These are phyloP conservation scores for Inosperma sp. DNA, from an alignment of 768 basidiomycete genomes.

Conservation along the genomic window DNA sequence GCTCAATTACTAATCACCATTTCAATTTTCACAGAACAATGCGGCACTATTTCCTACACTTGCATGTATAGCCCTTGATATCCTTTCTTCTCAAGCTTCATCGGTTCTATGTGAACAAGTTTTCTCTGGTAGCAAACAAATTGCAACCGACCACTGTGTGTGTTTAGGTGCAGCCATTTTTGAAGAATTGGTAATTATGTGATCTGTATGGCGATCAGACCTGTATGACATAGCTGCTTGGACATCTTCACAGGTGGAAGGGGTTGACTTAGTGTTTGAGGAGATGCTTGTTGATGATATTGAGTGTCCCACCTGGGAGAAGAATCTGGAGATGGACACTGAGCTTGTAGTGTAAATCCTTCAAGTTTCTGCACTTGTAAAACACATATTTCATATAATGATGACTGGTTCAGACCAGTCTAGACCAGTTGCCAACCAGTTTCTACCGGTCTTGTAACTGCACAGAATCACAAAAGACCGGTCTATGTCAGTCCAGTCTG, in stretches of 20 bases:
- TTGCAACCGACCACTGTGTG: background rate
- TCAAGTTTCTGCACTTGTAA: no score
- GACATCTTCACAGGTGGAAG: background rate
- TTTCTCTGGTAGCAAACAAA: background rate
- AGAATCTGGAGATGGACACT: background rate
- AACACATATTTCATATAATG: no score
- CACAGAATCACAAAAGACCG: no score
- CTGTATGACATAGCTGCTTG: background rate
- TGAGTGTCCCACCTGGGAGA: background rate
- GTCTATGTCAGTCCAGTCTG: no score
- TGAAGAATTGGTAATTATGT: no score
- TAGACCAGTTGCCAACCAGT: no score
- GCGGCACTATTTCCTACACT: background rate
- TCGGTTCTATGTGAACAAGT: no score
- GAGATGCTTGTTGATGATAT: background rate
- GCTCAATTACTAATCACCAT: background rate
- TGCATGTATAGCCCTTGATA: no score
- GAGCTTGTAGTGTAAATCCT: no score
- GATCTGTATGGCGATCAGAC: background rate
- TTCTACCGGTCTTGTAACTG: no score
- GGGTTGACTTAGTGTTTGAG: background rate
- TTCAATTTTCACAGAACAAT: background rate
- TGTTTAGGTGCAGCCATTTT: background rate
- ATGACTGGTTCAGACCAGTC: no score
- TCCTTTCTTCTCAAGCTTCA: no score